These are phyloP conservation scores for Cardiospermum halicacabum DNA, from an alignment of 345 rosid species.

Conservation along the genomic window DNA sequence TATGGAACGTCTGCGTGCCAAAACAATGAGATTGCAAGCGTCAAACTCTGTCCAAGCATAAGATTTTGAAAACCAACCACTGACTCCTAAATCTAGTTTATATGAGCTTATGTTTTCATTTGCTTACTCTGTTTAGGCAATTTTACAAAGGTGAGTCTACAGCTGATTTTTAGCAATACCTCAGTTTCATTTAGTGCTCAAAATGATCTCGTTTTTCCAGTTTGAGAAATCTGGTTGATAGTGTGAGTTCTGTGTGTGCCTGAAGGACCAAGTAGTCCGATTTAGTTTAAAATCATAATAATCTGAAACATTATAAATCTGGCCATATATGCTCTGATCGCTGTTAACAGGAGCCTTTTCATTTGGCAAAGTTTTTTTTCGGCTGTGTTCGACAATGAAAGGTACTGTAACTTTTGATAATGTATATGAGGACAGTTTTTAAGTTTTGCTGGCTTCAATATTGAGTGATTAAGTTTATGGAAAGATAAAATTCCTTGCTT, in stretches of 20 bases:
- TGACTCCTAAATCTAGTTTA: slow-evolving; percentile 1
- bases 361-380: not conserved
- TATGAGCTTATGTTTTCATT: not conserved
- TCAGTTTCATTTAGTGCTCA: not conserved
- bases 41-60: slow-evolving; percentile 30
- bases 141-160: not conserved
- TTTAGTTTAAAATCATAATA: not conserved
- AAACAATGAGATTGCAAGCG: slow-evolving; percentile 43
- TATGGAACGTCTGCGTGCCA: slow-evolving; percentile 76
- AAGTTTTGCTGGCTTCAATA: not conserved
- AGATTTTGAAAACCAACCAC: slow-evolving; percentile 4
- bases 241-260: not conserved
- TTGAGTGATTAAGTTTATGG: not conserved
- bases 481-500: not conserved
- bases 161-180: not conserved
- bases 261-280: not conserved
- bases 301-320: not conserved
- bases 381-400: not conserved
- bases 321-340: not conserved
- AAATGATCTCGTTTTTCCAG: not conserved
- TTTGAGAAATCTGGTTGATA: not conserved
- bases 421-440: not conserved
- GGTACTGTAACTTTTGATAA: not conserved
- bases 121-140: not conserved
- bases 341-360: not conserved